Evolutionary conservation across 2,329 filamentous ascomycete genomes (phyloP).

Genomic region (Alternaria angustiovoidea): DNA sequence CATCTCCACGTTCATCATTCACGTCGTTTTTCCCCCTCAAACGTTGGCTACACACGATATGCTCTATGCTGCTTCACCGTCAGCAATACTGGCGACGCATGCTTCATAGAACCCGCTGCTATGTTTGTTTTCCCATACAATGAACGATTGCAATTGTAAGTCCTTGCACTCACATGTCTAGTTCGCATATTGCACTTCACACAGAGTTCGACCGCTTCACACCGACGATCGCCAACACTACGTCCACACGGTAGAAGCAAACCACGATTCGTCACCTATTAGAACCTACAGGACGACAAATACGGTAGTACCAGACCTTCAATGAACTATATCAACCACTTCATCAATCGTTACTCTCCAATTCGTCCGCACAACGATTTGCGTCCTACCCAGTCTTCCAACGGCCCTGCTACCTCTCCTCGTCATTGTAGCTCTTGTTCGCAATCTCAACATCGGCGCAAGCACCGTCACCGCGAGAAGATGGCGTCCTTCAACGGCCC

Average conservation of each 20-base stretch:
- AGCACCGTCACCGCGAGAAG: conserved; percentile 12
- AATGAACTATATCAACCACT: conserved; percentile 23
- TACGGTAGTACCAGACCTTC: neutral
- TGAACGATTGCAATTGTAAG: neutral
- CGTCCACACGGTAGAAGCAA: conserved; percentile 9
- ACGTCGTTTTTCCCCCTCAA: conserved; percentile 13
- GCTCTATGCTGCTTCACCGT: neutral
- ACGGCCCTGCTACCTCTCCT: neutral
- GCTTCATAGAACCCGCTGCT: neutral
- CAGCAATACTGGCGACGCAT: neutral
- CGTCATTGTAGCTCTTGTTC: neutral
- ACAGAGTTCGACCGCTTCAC: conserved; percentile 8
- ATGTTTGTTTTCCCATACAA: neutral
- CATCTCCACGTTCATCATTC: conserved; percentile 5
- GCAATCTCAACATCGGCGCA: conserved; percentile 13
- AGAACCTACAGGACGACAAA: neutral
- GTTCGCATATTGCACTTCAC: conserved; percentile 9
- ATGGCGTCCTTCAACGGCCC: conserved; percentile 37
- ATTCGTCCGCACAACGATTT: neutral
- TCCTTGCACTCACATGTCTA: neutral
- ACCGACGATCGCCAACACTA: conserved; percentile 1
- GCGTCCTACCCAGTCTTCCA: neutral
- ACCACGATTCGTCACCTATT: neutral
- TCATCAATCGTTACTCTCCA: conserved; percentile 11
- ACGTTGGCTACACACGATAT: conserved; percentile 7